These are phyloP conservation scores for Infundibulicybe gibba DNA, from an alignment of 768 basidiomycete species.

Conservation along the genomic window DNA sequence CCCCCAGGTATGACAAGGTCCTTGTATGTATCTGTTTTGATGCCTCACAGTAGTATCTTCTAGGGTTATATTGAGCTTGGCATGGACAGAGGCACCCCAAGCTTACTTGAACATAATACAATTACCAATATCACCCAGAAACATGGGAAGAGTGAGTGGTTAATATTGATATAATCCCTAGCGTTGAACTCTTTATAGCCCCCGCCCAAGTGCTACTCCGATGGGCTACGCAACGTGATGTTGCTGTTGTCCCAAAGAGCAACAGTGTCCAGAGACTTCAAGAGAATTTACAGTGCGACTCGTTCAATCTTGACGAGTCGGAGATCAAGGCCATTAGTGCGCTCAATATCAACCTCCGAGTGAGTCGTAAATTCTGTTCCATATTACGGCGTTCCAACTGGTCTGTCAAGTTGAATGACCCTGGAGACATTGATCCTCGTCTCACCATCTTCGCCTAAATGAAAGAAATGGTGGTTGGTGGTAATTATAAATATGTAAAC, in stretches of 20 bases:
- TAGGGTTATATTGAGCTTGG: conserved; percentile 64
- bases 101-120: conserved; percentile 48
- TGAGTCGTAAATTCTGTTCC: conserved; percentile 26
- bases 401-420: conserved; percentile 61
- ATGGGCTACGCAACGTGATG: conserved; percentile 74
- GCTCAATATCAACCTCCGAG: conserved; percentile 63
- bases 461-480: neutral
- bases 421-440: conserved; percentile 60
- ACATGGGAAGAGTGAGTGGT: conserved; percentile 47
- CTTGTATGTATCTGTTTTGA: conserved; percentile 7
- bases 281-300: conserved; percentile 42
- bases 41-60: conserved; percentile 6
- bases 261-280: conserved; percentile 41
- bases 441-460: conserved; percentile 68
- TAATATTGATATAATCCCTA: too few species aligned
- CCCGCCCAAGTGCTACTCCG: conserved; percentile 72
- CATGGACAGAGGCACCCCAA: conserved; percentile 45
- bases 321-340: conserved; percentile 55
- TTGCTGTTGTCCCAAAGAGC: conserved; percentile 77
- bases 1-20: conserved; percentile 18
- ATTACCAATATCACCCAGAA: conserved; percentile 42
- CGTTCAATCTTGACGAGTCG: conserved; percentile 47
- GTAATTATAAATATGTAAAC: neutral
- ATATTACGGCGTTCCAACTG: conserved; percentile 5
- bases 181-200: conserved; percentile 32